These are phyloP conservation scores for Ceratocystis cubensis DNA, from an alignment of 2,329 filamentous ascomycete genomes.

Conservation along the genomic window DNA sequence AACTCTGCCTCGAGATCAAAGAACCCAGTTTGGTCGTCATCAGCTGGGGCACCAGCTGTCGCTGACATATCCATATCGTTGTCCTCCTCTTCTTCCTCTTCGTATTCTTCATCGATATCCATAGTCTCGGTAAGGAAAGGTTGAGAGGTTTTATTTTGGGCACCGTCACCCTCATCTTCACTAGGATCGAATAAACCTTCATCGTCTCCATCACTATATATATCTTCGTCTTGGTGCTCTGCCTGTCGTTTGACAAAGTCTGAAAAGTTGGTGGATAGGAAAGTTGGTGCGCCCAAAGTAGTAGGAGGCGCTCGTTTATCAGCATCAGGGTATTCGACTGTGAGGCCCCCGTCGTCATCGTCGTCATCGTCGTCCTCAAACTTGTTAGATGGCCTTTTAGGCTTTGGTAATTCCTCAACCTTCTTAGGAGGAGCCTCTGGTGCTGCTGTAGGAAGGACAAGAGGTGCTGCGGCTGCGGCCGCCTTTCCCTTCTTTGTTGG, in stretches of 20 bases:
- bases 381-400: constrained; percentile 30
- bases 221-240: constrained; percentile 24
- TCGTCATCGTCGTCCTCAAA: constrained; percentile 41
- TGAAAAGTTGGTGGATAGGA: constrained; percentile 37
- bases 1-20: constrained; percentile 27
- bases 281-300: constrained; percentile 30
- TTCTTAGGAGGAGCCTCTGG: constrained; percentile 21
- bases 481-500: constrained; percentile 30
- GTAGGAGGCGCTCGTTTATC: constrained; percentile 27
- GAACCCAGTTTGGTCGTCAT: constrained; percentile 26
- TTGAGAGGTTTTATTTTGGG: constrained; percentile 26
- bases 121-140: constrained; percentile 14
- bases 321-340: constrained; percentile 48
- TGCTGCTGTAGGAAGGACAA: constrained; percentile 29
- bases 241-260: constrained; percentile 39
- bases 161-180: constrained; percentile 34
- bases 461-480: constrained; percentile 27
- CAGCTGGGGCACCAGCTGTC: not conserved
- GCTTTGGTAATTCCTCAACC: constrained; percentile 24
- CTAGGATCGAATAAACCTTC: constrained; percentile 24
- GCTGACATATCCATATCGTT: constrained; percentile 21
- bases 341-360: constrained; percentile 45
- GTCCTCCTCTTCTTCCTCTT: constrained; percentile 22
- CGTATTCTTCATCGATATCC: constrained; percentile 24
- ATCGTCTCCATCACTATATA: constrained; percentile 34